Percentiles rank a stretch among this genome's conserved stretches.
Conservation (phyloP, 2,329 filamentous ascomycete genomes). For the Colletotrichum horii region DNA sequence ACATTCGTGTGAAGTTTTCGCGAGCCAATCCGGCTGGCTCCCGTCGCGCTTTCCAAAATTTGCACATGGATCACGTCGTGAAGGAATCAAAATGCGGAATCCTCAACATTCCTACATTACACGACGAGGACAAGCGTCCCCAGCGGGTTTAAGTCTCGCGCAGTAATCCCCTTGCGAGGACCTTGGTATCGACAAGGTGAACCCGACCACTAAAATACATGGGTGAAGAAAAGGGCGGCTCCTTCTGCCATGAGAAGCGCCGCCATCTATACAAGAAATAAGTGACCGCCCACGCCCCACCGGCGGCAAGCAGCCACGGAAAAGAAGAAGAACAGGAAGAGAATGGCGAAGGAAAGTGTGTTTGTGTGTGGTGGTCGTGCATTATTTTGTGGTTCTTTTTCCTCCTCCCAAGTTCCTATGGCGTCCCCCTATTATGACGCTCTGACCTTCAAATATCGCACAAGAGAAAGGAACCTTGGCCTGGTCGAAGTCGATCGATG, state of each 20-base stretch:
- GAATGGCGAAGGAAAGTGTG: neutral
- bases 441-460: neutral
- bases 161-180: neutral
- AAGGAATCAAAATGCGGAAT: neutral
- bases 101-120: neutral
- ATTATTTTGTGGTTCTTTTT: neutral
- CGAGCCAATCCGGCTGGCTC: neutral
- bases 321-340: neutral
- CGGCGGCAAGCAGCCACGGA: neutral
- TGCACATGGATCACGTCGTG: neutral
- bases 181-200: neutral
- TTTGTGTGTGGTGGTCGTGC: neutral
- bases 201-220: neutral
- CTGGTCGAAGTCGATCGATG: neutral
- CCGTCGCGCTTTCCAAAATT: no score
- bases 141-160: neutral
- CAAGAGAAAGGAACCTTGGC: neutral
- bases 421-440: neutral
- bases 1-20: fast-evolving
- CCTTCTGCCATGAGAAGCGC: neutral
- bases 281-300: neutral
- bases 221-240: neutral
- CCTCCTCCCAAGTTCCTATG: neutral
- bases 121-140: neutral
- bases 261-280: neutral